Base-by-base conservation (phyloP, 495 filamentous ascomycete genomes). In the Jackrogersella minutella region DNA sequence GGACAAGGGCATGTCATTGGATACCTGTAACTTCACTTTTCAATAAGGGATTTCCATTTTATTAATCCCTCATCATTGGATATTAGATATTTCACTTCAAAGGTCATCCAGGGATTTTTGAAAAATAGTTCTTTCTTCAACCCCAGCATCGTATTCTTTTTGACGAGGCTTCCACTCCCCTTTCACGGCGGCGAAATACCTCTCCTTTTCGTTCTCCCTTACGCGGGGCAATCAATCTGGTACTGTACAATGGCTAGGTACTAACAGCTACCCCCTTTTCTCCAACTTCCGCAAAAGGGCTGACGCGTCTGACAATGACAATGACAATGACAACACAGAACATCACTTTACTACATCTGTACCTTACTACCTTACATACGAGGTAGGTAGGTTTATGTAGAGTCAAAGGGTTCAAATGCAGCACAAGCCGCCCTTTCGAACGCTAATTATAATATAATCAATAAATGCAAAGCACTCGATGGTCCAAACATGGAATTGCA, bases 291-390 rank as follows among this genome's bases (percentile, higher is more conserved):
- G 22, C 3, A 63, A 46, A n/a, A 9, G 50, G 39, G 61, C 56
- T 69, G 55, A 58, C 66, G 66, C 57, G 61, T 55, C 49, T 51
- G 16, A n/a, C n/a, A n/a, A n/a, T n/a, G n/a, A n/a, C n/a, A n/a
- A n/a, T n/a, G 24, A 31, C 26, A 39, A 43, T 64, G 17, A 55
- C 33, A 59, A 54, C 1, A 41, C 49, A 50, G 30, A 16, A 14
- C 53, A 41, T 44, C 50, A 56, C 41, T n/a, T n/a, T n/a, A n/a
- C 14, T 30, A 43, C 43, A 36, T 17, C 9, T 17, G 2, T 33
- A 11, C 17, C 13, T 51, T 68, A 62, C 58, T 43, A 58, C 64
- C 64, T 68, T 62, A 68, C 64, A 37, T 62, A 41, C 30, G 0
- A 50, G 65, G 59, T 60, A 63, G 2, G 44, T 31, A 17, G 26